phyloP scores from a whole-genome alignment of 2,329 filamentous ascomycete genomes.

The Colletotrichum sp. region DNA sequence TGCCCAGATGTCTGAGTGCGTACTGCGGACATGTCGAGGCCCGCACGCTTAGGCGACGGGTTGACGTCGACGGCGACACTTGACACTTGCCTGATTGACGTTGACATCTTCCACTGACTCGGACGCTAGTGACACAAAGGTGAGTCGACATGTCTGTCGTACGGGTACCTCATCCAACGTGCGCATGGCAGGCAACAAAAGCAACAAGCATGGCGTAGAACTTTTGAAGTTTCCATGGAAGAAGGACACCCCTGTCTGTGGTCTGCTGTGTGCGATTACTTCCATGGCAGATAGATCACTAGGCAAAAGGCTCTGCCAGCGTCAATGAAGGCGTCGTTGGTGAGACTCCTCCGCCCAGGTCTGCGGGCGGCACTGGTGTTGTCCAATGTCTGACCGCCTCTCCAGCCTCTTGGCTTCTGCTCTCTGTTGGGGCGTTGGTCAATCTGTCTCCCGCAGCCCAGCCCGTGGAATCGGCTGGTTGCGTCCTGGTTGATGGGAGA shows the following conservation, averaged over 20 bases:
- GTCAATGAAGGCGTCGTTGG: neutral
- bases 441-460: neutral
- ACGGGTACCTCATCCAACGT: neutral
- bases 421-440: neutral
- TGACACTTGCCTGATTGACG: neutral
- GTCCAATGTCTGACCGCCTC: neutral
- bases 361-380: neutral
- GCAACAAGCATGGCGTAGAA: conserved; percentile 7
- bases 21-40: neutral
- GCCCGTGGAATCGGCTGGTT: neutral
- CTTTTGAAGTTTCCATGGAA: neutral
- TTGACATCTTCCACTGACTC: neutral
- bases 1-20: neutral
- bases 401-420: neutral
- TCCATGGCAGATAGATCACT: neutral
- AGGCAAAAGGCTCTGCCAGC: neutral
- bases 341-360: neutral
- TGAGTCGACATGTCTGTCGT: conserved; percentile 7
- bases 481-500: neutral
- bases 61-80: neutral
- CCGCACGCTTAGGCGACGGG: neutral
- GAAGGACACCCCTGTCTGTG: neutral
- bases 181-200: conserved; percentile 2
- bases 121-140: neutral
- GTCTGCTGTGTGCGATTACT: neutral